Conservation (phyloP, 2,329 filamentous ascomycete species). For the Samsoniella hepiali region DNA sequence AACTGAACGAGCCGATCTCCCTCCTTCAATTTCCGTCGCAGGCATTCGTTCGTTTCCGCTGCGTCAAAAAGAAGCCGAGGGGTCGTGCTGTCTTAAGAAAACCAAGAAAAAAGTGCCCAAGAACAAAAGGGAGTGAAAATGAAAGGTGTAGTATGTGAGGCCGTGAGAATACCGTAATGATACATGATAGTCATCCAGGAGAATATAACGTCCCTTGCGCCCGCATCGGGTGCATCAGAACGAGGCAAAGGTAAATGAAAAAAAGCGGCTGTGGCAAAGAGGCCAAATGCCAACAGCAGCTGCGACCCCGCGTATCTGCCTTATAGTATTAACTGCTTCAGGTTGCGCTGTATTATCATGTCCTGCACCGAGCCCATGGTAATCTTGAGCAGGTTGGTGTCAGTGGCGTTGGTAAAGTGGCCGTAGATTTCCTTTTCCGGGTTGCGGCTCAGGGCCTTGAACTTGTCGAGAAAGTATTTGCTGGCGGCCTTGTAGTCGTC, state of each 20-base stretch:
- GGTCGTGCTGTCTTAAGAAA: not conserved
- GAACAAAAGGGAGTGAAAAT: not conserved
- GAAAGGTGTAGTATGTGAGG: slow-evolving; percentile 8
- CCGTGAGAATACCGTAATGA: slow-evolving; percentile 19
- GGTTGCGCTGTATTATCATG: slow-evolving; percentile 81
- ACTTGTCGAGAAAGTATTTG: slow-evolving; percentile 81
- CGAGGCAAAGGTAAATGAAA: not conserved
- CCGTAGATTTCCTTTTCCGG: slow-evolving; percentile 62
- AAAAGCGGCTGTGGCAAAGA: not conserved
- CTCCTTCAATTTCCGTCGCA: not conserved
- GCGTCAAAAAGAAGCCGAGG: not conserved
- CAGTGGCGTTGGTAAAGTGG: slow-evolving; percentile 60
- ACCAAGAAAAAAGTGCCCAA: not conserved
- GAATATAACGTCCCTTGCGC: not conserved
- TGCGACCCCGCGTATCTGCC: not conserved
- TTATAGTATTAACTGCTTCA: slow-evolving; percentile 73
- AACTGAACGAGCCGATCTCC: not conserved
- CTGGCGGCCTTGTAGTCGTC: slow-evolving; percentile 71
- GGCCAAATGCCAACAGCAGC: not conserved
- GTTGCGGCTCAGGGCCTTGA: slow-evolving; percentile 70
- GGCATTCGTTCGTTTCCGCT: not conserved
- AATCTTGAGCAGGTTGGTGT: slow-evolving; percentile 75
- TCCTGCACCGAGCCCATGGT: slow-evolving; percentile 85
- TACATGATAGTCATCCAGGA: slow-evolving; percentile 14
- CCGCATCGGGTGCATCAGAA: not conserved